Evolutionary conservation across 1,139 yeast genomes (phyloP).

Genomic region (Sugiyamaella japonica): DNA sequence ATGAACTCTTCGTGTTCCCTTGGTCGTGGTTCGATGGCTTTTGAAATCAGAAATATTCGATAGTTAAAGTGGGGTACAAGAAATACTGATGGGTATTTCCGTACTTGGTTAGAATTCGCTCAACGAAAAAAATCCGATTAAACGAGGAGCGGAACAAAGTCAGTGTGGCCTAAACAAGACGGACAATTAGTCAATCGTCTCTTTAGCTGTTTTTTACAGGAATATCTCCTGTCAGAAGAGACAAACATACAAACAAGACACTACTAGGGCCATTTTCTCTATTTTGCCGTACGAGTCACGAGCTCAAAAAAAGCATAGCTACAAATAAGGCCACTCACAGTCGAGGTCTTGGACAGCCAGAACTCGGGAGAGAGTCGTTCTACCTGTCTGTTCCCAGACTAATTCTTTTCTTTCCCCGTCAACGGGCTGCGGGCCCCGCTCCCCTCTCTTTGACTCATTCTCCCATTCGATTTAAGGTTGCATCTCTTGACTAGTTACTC

Average conservation of each 20-base stretch:
- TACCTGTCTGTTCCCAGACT: too few species aligned
- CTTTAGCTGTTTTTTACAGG: too few species aligned
- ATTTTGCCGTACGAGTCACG: too few species aligned
- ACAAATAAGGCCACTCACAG: too few species aligned
- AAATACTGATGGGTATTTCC: background rate
- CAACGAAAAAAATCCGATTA: background rate
- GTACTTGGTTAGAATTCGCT: background rate
- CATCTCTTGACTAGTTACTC: constrained; percentile 4
- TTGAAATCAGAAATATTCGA: background rate
- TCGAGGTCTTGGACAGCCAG: too few species aligned
- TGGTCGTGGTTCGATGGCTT: background rate
- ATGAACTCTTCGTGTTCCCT: background rate
- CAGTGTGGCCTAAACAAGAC: background rate
- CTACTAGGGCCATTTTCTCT: too few species aligned
- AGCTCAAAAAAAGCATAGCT: too few species aligned
- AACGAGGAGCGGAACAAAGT: background rate
- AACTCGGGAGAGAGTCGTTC: too few species aligned
- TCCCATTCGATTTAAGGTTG: constrained; percentile 12
- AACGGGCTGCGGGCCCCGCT: background rate
- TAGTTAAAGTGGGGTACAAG: background rate
- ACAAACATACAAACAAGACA: too few species aligned
- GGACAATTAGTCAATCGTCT: too few species aligned
- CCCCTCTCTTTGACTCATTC: background rate
- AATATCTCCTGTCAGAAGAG: too few species aligned
- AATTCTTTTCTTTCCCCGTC: too few species aligned